These are phyloP conservation scores for Chaetomium sp. DNA, from an alignment of 2,329 filamentous ascomycete genomes.

Conservation along the genomic window DNA sequence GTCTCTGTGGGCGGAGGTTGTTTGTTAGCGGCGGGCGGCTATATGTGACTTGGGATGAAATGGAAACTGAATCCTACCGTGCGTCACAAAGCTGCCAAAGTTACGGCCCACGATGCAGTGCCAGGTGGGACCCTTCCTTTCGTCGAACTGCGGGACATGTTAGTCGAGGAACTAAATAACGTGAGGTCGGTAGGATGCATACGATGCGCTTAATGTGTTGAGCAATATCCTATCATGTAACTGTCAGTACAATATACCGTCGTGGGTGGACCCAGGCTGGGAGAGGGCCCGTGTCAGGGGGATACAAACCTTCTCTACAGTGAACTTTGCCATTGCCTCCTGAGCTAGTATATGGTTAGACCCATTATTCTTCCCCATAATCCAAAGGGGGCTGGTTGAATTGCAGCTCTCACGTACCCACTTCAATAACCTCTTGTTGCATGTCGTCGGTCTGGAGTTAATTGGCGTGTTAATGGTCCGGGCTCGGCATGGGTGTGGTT, in stretches of 20 bases:
- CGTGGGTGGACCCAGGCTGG: too few species aligned
- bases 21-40: not conserved
- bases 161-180: conserved; percentile 10
- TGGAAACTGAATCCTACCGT: conserved; percentile 55
- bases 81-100: conserved; percentile 98
- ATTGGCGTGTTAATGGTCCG: conserved; percentile 13
- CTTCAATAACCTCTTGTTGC: conserved; percentile 91
- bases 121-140: conserved; percentile 95
- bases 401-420: conserved; percentile 61
- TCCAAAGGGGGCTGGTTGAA: not conserved
- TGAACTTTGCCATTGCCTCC: conserved; percentile 57
- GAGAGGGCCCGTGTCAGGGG: not conserved
- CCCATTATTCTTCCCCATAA: not conserved
- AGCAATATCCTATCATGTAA: conserved; percentile 67
- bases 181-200: conserved; percentile 23
- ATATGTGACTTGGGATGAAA: not conserved
- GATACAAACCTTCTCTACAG: conserved; percentile 50
- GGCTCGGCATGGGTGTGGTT: conserved; percentile 9
- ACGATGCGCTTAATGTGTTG: conserved; percentile 94
- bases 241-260: conserved; percentile 4
- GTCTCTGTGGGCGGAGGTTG: conserved; percentile 58
- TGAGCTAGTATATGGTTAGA: conserved; percentile 39
- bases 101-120: conserved; percentile 98
- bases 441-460: conserved; percentile 81
- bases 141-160: conserved; percentile 70